These are phyloP conservation scores for Collybiopsis luxurians DNA, from an alignment of 768 basidiomycete species.

Conservation along the genomic window DNA sequence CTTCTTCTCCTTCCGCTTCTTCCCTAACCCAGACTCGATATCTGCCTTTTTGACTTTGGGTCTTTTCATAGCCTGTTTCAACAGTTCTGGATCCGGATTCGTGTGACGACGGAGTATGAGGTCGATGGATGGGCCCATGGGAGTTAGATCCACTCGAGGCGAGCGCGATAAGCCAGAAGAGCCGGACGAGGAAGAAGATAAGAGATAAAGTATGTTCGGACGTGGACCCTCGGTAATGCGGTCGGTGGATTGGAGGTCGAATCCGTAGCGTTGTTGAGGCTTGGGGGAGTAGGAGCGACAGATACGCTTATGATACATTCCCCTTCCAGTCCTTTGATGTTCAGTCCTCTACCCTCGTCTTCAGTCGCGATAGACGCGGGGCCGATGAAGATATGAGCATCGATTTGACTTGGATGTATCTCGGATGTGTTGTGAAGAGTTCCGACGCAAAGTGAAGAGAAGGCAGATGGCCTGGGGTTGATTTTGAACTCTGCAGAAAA, in stretches of 20 bases:
- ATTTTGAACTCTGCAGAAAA: conserved; percentile 73
- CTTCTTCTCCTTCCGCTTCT: conserved; percentile 91
- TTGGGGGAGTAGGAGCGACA: conserved; percentile 60
- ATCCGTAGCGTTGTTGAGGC: conserved; percentile 42
- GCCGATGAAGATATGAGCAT: conserved; percentile 86
- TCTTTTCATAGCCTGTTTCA: conserved; percentile 77
- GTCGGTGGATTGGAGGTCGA: conserved; percentile 37
- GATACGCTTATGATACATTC: conserved; percentile 87
- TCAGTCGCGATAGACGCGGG: too few relatives aligned
- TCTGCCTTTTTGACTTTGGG: conserved; percentile 90
- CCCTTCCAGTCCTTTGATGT: conserved; percentile 77
- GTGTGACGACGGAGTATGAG: conserved; percentile 74
- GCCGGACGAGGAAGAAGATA: conserved; percentile 51
- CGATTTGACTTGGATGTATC: conserved; percentile 89
- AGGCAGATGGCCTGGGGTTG: conserved; percentile 86
- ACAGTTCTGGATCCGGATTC: conserved; percentile 71
- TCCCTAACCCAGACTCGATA: conserved; percentile 83
- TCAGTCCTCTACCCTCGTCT: too few relatives aligned
- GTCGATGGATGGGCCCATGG: conserved; percentile 92
- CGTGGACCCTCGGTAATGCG: conserved; percentile 77
- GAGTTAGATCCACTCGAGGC: conserved; percentile 78
- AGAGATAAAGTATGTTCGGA: conserved; percentile 82
- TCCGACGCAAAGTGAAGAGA: conserved; percentile 95
- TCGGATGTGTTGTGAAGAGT: conserved; percentile 92
- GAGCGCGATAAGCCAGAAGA: conserved; percentile 78